Evolutionary conservation across 208 protist species (phyloP).

Genomic region (Polymyxa betae): DNA sequence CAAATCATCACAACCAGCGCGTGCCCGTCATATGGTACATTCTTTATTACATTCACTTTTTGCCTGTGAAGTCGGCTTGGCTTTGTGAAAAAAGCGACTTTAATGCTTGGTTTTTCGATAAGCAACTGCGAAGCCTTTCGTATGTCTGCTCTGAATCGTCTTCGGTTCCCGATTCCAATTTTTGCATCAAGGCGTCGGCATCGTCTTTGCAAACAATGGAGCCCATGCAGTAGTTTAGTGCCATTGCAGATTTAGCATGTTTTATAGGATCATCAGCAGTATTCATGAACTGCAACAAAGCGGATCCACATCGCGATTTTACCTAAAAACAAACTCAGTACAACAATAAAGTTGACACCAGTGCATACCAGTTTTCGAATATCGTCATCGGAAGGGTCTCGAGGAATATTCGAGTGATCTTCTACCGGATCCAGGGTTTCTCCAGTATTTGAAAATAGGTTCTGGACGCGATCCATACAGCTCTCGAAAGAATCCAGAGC

Average conservation of each 20-base stretch:
- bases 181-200: neutral
- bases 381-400: neutral
- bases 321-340: neutral
- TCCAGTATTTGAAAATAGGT: slow-evolving; percentile 40
- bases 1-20: too few relatives aligned
- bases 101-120: neutral
- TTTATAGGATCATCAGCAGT: neutral
- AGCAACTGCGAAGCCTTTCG: neutral
- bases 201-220: slow-evolving; percentile 9
- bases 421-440: neutral
- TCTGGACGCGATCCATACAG: neutral
- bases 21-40: too few relatives aligned
- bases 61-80: neutral
- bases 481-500: slow-evolving; percentile 4
- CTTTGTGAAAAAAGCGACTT: slow-evolving; percentile 9
- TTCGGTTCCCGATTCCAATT: neutral
- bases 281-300: neutral
- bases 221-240: slow-evolving; percentile 49
- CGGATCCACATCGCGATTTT: neutral
- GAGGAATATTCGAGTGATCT: neutral
- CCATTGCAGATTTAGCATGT: neutral
- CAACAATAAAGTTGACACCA: neutral
- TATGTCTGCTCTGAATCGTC: neutral
- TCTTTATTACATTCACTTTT: neutral
- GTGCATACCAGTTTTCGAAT: neutral